phyloP scores from a whole-genome alignment of 2,329 filamentous ascomycete genomes.

The Hymenotorrendiella dingleyae region DNA sequence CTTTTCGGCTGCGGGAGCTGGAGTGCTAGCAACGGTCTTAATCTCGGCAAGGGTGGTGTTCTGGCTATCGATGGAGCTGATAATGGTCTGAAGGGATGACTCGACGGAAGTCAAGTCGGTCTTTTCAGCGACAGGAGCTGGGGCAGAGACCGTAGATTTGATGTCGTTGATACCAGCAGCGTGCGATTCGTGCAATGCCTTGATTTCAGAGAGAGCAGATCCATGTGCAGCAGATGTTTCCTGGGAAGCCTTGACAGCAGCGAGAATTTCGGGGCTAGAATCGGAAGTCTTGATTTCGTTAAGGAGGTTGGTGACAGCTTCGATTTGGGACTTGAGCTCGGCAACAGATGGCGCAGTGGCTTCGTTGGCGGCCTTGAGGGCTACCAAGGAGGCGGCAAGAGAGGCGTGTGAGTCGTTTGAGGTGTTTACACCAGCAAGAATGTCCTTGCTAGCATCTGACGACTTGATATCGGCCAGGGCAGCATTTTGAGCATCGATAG shows the following conservation, averaged over 20 bases:
- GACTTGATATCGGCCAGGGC: slow-evolving; percentile 25
- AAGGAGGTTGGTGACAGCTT: slow-evolving; percentile 10
- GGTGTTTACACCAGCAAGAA: slow-evolving; percentile 16
- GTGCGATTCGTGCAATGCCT: slow-evolving; percentile 12
- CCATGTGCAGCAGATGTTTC: slow-evolving; percentile 4
- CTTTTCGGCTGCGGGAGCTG: slow-evolving; percentile 10
- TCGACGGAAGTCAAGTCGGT: slow-evolving; percentile 16
- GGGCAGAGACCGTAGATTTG: slow-evolving; percentile 9
- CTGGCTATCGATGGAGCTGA: slow-evolving; percentile 7
- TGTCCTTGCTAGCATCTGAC: slow-evolving; percentile 18
- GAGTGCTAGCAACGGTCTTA: slow-evolving; percentile 9
- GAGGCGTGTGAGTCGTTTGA: slow-evolving; percentile 15
- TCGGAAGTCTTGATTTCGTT: slow-evolving; percentile 12
- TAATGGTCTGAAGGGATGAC: slow-evolving; percentile 4
- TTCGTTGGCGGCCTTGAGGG: slow-evolving; percentile 12
- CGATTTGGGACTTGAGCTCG: slow-evolving; percentile 18
- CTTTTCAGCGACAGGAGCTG: slow-evolving; percentile 15
- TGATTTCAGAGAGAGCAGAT: slow-evolving; percentile 8
- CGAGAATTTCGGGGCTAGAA: slow-evolving; percentile 8
- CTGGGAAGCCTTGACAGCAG: slow-evolving; percentile 6
- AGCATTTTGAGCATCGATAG: slow-evolving; percentile 20
- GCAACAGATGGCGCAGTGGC: slow-evolving; percentile 8
- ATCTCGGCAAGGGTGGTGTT: slow-evolving; percentile 14
- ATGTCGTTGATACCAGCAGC: slow-evolving; percentile 11
- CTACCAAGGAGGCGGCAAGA: slow-evolving; percentile 11